phyloP scores from a whole-genome alignment of 2,329 filamentous ascomycete species.

The Colletotrichum tamarilloi region DNA sequence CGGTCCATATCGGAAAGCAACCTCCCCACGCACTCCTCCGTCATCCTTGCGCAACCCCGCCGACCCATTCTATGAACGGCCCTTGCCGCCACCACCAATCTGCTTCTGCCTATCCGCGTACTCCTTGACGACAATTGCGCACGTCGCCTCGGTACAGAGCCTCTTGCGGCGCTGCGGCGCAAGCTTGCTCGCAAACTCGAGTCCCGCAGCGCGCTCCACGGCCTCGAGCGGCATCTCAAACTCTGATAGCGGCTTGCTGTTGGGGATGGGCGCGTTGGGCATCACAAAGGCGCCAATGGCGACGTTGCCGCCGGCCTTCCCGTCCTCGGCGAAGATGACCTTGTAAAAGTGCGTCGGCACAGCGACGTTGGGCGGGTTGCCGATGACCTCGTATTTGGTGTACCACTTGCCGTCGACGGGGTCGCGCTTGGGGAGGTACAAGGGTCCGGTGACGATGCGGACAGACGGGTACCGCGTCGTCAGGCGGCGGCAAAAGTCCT shows the following conservation, averaged over 20 bases:
- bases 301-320: constrained; percentile 75
- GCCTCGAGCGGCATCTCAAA: constrained; percentile 96
- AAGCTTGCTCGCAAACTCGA: constrained; percentile 89
- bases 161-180: constrained; percentile 78
- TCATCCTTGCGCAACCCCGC: neutral
- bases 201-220: constrained; percentile 89
- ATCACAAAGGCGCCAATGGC: constrained; percentile 94
- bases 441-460: constrained; percentile 89
- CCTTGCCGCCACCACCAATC: constrained; percentile 53
- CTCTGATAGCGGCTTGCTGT: constrained; percentile 85
- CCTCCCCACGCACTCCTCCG: neutral
- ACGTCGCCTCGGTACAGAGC: constrained; percentile 88
- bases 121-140: constrained; percentile 85
- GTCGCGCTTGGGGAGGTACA: constrained; percentile 91
- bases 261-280: constrained; percentile 89
- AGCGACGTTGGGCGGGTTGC: constrained; percentile 90
- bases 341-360: constrained; percentile 99
- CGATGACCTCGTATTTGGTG: constrained; percentile 95
- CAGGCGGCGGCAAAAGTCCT: constrained; percentile 92
- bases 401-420: constrained; percentile 91
- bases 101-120: constrained; percentile 73
- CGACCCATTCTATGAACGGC: constrained; percentile 23
- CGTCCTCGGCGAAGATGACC: constrained; percentile 95
- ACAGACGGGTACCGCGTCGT: constrained; percentile 86
- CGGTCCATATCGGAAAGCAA: neutral